These are phyloP conservation scores for Fomitopsis pinicola DNA, from an alignment of 1,284 basidiomycete species.

Conservation along the genomic window DNA sequence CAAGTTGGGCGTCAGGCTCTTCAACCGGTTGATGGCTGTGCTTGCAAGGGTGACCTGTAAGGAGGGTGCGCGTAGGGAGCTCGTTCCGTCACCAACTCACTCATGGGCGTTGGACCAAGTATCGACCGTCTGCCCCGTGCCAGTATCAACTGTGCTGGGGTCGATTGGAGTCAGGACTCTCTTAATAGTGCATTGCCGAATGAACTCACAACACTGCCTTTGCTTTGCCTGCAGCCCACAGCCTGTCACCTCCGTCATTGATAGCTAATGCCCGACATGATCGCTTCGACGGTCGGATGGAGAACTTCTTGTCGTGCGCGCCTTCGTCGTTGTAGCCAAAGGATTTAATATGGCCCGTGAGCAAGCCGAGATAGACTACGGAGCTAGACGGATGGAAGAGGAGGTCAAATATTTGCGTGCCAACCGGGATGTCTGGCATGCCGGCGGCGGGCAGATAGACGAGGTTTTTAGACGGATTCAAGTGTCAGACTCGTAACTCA, in stretches of 20 bases:
- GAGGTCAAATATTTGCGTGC: constrained; percentile 85
- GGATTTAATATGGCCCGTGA: constrained; percentile 82
- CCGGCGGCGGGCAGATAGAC: background rate
- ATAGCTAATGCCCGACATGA: constrained; percentile 75
- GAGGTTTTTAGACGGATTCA: too few species aligned
- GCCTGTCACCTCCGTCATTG: constrained; percentile 55
- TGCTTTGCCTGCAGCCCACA: constrained; percentile 85
- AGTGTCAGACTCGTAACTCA: too few species aligned
- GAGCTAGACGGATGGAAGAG: constrained; percentile 75
- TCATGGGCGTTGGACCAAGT: constrained; percentile 71
- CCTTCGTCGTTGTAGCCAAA: constrained; percentile 73
- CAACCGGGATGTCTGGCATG: constrained; percentile 73
- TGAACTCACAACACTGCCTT: constrained; percentile 73
- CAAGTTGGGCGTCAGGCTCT: constrained; percentile 62
- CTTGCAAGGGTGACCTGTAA: constrained; percentile 45
- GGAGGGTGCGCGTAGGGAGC: constrained; percentile 7
- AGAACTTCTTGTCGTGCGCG: constrained; percentile 46
- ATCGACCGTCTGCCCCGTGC: constrained; percentile 60
- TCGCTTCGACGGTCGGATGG: constrained; percentile 61
- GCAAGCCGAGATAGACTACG: constrained; percentile 72
- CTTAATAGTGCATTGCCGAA: background rate
- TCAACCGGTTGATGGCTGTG: constrained; percentile 81
- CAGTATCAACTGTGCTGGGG: constrained; percentile 63
- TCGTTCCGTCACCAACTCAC: constrained; percentile 43
- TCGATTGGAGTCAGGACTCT: background rate